Percentiles rank a stretch among this genome's conserved stretches.
Conservation (phyloP, 352 stramenopile species). For the Halophytophthora batemanensis region DNA sequence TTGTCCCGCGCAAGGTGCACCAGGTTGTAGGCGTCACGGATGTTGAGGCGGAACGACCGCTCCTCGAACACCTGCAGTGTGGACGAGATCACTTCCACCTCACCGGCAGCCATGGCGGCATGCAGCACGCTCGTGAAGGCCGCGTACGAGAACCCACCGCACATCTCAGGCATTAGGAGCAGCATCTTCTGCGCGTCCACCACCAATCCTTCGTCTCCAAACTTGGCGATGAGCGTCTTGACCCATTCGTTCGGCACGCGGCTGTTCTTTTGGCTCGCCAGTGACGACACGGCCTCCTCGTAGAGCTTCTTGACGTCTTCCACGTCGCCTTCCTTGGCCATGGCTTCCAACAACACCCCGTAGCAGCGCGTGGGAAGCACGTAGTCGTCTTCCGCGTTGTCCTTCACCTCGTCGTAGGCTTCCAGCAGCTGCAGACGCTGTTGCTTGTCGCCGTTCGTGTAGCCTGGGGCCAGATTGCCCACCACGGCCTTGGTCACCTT, state of each 20-base stretch:
- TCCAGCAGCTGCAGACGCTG: constrained; percentile 59
- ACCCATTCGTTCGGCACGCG: constrained; percentile 48
- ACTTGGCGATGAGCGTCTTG: constrained; percentile 38
- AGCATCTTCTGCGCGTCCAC: constrained; percentile 36
- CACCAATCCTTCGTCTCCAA: constrained; percentile 29
- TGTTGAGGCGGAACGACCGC: constrained; percentile 31
- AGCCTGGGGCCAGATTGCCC: constrained; percentile 40
- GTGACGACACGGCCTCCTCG: constrained; percentile 38
- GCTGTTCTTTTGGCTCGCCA: constrained; percentile 20
- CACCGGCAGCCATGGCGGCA: constrained; percentile 21
- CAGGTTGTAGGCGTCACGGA: constrained; percentile 49
- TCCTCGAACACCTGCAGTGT: constrained; percentile 40
- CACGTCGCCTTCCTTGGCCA: constrained; percentile 30
- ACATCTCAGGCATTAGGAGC: constrained; percentile 36
- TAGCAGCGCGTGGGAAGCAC: constrained; percentile 44
- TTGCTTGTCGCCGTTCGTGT: constrained; percentile 42
- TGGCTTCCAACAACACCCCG: constrained; percentile 38
- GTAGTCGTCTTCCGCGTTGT: constrained; percentile 35
- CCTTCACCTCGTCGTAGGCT: constrained; percentile 36
- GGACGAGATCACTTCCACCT: constrained; percentile 24
- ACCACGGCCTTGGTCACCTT: constrained; percentile 40
- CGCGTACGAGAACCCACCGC: constrained; percentile 41
- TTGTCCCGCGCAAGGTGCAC: constrained; percentile 50
- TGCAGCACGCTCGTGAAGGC: constrained; percentile 41
- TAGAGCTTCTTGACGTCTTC: constrained; percentile 42